Evolutionary conservation across 2,329 filamentous ascomycete genomes (phyloP).

Genomic region (Cercospora canescens): DNA sequence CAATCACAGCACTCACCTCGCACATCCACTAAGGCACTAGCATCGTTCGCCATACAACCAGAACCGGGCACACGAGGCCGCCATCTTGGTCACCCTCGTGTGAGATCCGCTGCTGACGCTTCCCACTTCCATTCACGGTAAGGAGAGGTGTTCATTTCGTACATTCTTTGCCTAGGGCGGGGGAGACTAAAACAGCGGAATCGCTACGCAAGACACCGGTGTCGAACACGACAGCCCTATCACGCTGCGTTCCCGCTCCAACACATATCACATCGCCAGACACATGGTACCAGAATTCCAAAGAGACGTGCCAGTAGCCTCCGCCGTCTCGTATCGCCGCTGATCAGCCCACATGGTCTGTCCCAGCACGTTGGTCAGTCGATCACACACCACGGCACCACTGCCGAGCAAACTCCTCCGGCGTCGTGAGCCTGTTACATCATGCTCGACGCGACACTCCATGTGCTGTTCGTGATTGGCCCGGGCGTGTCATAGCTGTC

Average conservation of each 20-base stretch:
- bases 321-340: background rate
- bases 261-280: background rate
- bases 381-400: background rate
- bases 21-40: background rate
- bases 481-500: background rate
- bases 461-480: background rate
- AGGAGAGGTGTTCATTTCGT: background rate
- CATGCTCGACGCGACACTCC: background rate
- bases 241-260: background rate
- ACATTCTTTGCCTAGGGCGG: background rate
- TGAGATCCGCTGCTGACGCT: background rate
- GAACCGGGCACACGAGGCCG: conserved; percentile 1
- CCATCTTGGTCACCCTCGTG: background rate
- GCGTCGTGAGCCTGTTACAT: background rate
- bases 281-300: background rate
- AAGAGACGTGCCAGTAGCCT: background rate
- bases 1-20: background rate
- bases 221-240: background rate
- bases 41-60: conserved; percentile 7
- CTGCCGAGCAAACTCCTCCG: background rate
- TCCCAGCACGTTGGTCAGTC: background rate
- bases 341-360: background rate
- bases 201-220: conserved; percentile 2
- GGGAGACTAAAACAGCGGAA: background rate
- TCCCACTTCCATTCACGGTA: background rate